Base-by-base conservation (phyloP, 1,284 basidiomycete species). In the Puccinia hordei region DNA sequence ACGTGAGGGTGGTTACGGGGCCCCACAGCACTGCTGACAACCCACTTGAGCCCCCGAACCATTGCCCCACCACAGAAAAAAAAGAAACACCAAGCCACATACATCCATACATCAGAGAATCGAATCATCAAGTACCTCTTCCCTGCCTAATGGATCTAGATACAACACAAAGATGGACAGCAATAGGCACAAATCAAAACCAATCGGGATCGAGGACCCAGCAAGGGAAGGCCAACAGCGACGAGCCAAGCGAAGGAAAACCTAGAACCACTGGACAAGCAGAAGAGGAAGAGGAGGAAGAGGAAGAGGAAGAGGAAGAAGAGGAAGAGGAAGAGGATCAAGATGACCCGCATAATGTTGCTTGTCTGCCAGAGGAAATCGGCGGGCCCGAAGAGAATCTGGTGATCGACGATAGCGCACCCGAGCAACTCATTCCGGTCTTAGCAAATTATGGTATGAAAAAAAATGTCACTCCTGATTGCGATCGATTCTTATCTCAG, bases 291-390 rank as follows among this genome's bases (percentile, higher is more conserved):
- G 38, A 83, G 51, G 82, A 57, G 51, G 66, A n/a, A 27, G 53
- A 55, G 69, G 75, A 33, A 63, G 51, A 33, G 30, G 71, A 80
- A 46, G 63, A 49, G 6, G 44, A 61, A 27, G 38, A 72, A 27
- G 69, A 72, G 46, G 69, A 72, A 30, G 69, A 72, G 19, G 46
- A 49, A 53, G 27, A 30, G 6, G 46, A 66, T 10, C 27, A 66
- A 33, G 73, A 61, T 9, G 53, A 24, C n/a, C 24, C 41, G 27
- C 38, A 75, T 22, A 53, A 63, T 24, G 33, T 44, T 17, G 73
- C 27, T 44, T 85, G 85, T 83, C 83, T 86, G 41, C 82, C 82
- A 41, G 86, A 85, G 83, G 82, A 83, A 9, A 81, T 83, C 75
- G 82, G 82, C 19, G 81, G 82, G n/a, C 82, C 82, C 22, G 81